Base-by-base conservation (phyloP, 2,329 filamentous ascomycete species). In the Boeremia lycopersici region DNA sequence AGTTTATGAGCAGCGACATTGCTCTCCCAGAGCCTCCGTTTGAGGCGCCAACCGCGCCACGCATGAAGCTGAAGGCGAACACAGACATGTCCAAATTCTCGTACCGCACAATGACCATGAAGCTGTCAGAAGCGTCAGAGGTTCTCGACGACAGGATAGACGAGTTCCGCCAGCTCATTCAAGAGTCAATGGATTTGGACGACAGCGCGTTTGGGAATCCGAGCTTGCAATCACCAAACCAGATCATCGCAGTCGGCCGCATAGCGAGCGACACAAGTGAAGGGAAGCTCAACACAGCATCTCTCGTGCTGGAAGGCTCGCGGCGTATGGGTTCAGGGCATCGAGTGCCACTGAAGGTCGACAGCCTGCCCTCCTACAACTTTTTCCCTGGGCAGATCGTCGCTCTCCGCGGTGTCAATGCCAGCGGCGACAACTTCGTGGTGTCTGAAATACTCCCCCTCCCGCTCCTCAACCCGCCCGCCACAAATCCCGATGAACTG, bases 361-460 rank as follows among this genome's bases (percentile, higher is more conserved):
- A 89, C 56, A 83, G 83, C 2, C 74, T 96, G 1, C 78, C 81
- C 61, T 83, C 76, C 1, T 95, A 89, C 76, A 89, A 91, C 70
- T 91, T 98, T 78, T 98, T 98, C 72, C 95, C 93, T 0, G 95
- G 95, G 6, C 93, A 98, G 71, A 91, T 98, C 47, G 91, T 96
- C 28, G 95, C 93, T 6, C 77, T 98, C 26, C 84, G 84, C 57
- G 95, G 95, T 7, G 91, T 87, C 64, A 99, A 99, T 71, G 87
- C 91, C 17, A 91, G 91, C 0, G 93, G 93, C 0, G 84, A 87
- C 33, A 88, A 90, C 65, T 97, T 98, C 64, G 84, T 87, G 1
- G 91, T 95, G 29, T 86, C 84, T 30, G 87, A 97, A 68, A 77
- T 95, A 3, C 81, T 98, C 6, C 79, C 87, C 1, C 77, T 91